phyloP scores from a whole-genome alignment of 495 filamentous ascomycete species.

The Parachaetomium inaequale region DNA sequence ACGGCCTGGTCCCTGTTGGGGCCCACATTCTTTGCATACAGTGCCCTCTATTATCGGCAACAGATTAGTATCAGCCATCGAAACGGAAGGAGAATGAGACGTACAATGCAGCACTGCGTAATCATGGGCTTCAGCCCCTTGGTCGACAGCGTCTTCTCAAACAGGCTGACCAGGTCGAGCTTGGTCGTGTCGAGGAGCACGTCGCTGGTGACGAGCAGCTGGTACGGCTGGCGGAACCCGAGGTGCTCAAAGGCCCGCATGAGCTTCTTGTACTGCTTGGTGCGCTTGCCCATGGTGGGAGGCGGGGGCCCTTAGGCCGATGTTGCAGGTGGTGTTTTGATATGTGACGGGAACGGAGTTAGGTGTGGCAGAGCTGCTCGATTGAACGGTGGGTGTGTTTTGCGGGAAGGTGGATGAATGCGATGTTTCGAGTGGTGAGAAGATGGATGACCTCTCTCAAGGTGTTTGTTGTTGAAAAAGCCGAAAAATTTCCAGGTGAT shows the following conservation, averaged over 20 bases:
- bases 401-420: not conserved
- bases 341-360: too few relatives aligned
- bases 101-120: slow-evolving; percentile 44
- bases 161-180: slow-evolving; percentile 64
- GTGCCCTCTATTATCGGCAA: slow-evolving; percentile 62
- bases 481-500: slow-evolving; percentile 25
- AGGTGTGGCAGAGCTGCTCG: not conserved
- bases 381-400: not conserved
- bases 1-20: slow-evolving; percentile 55
- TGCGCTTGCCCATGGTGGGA: slow-evolving; percentile 64
- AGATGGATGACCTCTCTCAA: slow-evolving; percentile 1
- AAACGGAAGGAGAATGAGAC: not conserved
- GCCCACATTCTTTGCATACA: slow-evolving; percentile 56
- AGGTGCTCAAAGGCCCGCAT: slow-evolving; percentile 69
- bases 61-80: slow-evolving; percentile 48
- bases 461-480: not conserved
- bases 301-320: not conserved
- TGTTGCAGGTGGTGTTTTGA: not conserved
- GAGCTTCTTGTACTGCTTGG: slow-evolving; percentile 93
- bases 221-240: slow-evolving; percentile 86
- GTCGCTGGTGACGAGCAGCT: slow-evolving; percentile 60
- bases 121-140: slow-evolving; percentile 71
- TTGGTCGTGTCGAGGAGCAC: slow-evolving; percentile 48
- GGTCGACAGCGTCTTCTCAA: slow-evolving; percentile 66
- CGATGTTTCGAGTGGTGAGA: not conserved